Evolutionary conservation across 371 early-diverging fungal species (phyloP).

Genomic region (Batkoa obscura): DNA sequence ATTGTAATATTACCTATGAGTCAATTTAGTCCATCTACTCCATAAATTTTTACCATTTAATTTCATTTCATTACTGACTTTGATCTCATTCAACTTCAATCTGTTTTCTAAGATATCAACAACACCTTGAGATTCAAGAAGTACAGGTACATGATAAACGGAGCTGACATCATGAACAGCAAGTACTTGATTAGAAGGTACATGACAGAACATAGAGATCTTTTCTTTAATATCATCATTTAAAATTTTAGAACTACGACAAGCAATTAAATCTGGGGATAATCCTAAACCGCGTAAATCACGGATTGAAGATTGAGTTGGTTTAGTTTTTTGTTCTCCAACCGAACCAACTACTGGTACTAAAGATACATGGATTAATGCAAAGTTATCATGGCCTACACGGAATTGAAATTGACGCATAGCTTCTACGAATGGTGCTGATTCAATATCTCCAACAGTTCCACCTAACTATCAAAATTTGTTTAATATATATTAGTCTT

Average conservation of each 20-base stretch:
- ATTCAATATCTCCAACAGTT: conserved; percentile 98
- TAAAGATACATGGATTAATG: conserved; percentile 91
- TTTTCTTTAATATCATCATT: conserved; percentile 68
- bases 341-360: conserved; percentile 94
- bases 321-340: conserved; percentile 98
- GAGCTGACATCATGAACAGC: conserved; percentile 90
- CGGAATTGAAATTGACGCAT: conserved; percentile 98
- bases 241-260: conserved; percentile 69
- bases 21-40: conserved; percentile 70
- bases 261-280: conserved; percentile 93
- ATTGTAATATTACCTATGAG: conserved; percentile 19
- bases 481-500: neutral
- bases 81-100: conserved; percentile 45
- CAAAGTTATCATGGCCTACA: conserved; percentile 94
- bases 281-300: conserved; percentile 92
- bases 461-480: conserved; percentile 59
- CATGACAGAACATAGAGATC: conserved; percentile 97
- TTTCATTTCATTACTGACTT: conserved; percentile 24
- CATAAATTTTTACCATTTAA: conserved; percentile 40
- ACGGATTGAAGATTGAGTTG: conserved; percentile 89
- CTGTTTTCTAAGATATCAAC: conserved; percentile 62
- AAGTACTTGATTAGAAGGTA: conserved; percentile 67
- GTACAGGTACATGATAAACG: conserved; percentile 90
- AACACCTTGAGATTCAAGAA: conserved; percentile 71
- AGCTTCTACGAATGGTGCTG: conserved; percentile 96